These are phyloP conservation scores for Waltergamsia citrina DNA, from an alignment of 2,329 filamentous ascomycete genomes.

Conservation along the genomic window DNA sequence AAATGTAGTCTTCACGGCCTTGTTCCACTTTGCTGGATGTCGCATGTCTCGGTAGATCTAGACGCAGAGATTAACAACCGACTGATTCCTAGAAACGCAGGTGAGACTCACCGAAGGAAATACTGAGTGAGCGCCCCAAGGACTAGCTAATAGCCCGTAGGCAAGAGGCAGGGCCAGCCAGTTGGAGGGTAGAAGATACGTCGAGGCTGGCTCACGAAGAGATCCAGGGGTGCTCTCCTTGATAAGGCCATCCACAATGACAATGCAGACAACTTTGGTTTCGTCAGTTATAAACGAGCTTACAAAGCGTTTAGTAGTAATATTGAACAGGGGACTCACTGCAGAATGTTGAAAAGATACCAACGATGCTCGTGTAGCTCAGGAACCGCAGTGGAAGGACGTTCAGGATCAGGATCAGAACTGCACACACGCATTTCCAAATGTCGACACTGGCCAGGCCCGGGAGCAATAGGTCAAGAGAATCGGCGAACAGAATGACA, in stretches of 20 bases:
- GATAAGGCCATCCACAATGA: constrained; percentile 77
- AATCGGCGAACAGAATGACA: constrained; percentile 89
- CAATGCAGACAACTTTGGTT: constrained; percentile 63
- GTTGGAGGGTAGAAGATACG: constrained; percentile 74
- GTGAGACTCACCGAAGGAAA: constrained; percentile 62
- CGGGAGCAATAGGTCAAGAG: constrained; percentile 69
- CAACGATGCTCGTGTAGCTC: constrained; percentile 84
- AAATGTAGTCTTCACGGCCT: constrained; percentile 72
- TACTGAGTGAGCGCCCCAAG: constrained; percentile 53
- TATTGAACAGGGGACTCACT: constrained; percentile 49
- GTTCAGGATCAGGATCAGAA: constrained; percentile 71
- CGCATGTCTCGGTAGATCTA: constrained; percentile 53
- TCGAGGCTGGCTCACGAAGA: constrained; percentile 67
- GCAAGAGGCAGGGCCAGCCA: constrained; percentile 83
- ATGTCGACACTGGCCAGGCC: constrained; percentile 51
- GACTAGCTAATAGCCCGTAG: constrained; percentile 81
- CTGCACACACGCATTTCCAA: constrained; percentile 81
- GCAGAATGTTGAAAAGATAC: constrained; percentile 81
- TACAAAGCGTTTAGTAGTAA: background rate
- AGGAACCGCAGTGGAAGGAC: constrained; percentile 76
- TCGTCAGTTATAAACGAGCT: background rate
- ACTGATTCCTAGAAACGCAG: background rate
- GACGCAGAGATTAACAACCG: background rate
- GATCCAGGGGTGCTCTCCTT: constrained; percentile 76
- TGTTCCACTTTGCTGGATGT: constrained; percentile 71